These are phyloP conservation scores for Arthrinium phaeospermum DNA, from an alignment of 2,329 filamentous ascomycete species.

Conservation along the genomic window DNA sequence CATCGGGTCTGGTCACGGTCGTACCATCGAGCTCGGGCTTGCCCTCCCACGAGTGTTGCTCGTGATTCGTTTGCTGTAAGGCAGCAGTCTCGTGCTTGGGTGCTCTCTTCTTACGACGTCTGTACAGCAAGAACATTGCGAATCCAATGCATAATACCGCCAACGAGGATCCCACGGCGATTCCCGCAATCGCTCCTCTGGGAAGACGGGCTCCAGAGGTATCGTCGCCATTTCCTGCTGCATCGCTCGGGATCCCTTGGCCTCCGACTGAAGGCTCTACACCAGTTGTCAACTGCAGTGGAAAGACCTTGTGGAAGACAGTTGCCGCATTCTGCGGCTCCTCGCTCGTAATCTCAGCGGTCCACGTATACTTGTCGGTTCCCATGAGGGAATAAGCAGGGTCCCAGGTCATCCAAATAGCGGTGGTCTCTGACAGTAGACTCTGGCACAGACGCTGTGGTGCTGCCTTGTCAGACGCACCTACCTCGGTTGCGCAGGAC, in stretches of 20 bases:
- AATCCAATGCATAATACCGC: neutral
- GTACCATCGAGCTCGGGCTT: constrained; percentile 9
- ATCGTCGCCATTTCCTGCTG: neutral
- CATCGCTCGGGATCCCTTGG: neutral
- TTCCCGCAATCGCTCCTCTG: neutral
- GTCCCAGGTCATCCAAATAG: constrained; percentile 21
- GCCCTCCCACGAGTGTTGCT: neutral
- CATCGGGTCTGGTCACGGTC: neutral
- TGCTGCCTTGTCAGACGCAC: neutral
- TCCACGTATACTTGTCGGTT: constrained; percentile 1
- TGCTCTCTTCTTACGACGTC: neutral
- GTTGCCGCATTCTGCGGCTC: neutral
- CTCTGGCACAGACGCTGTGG: constrained; percentile 19
- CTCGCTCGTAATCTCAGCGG: neutral
- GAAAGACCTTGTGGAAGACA: constrained; percentile 21
- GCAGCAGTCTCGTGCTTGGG: neutral
- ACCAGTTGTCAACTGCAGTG: constrained; percentile 14
- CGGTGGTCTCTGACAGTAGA: neutral
- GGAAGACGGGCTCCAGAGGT: neutral
- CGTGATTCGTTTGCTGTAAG: neutral
- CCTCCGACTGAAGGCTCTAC: neutral
- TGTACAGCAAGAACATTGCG: neutral
- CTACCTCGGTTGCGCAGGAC: constrained; percentile 2
- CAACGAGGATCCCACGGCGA: neutral
- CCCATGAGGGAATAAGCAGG: neutral